Percentiles rank a stretch among this genome's conserved stretches.
These are phyloP conservation scores for Emmonsiellopsis sp. DNA, from an alignment of 2,329 filamentous ascomycete genomes.

Conservation along the genomic window DNA sequence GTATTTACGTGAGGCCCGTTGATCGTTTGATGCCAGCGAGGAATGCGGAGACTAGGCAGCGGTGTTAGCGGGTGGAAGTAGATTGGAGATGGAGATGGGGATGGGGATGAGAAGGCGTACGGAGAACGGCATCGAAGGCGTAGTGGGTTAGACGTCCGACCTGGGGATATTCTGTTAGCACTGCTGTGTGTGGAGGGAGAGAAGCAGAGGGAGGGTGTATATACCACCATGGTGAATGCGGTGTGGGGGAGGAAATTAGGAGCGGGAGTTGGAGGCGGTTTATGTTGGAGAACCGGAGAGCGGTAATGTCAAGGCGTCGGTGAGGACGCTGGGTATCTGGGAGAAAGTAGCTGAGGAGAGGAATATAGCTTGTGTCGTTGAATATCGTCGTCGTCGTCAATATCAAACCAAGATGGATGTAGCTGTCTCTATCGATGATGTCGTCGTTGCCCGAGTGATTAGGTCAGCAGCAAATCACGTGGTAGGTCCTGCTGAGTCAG, in stretches of 20 bases:
- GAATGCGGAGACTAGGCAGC: slow-evolving; percentile 71
- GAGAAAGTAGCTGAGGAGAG: too few relatives aligned
- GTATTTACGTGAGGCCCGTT: slow-evolving; percentile 89
- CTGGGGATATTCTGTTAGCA: slow-evolving; percentile 62
- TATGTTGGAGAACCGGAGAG: neutral
- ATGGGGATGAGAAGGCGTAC: slow-evolving; percentile 43
- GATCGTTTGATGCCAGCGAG: slow-evolving; percentile 95
- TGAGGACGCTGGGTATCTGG: too few relatives aligned
- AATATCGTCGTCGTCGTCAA: too few relatives aligned
- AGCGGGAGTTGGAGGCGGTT: neutral
- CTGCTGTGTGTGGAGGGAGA: slow-evolving; percentile 21
- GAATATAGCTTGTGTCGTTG: too few relatives aligned
- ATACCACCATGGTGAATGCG: slow-evolving; percentile 31
- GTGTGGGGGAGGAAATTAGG: neutral
- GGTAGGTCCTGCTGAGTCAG: neutral
- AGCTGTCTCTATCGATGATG: too few relatives aligned
- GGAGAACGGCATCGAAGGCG: slow-evolving; percentile 87
- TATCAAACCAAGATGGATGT: too few relatives aligned
- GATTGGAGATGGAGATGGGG: slow-evolving; percentile 2
- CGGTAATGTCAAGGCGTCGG: too few relatives aligned
- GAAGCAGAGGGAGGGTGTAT: slow-evolving; percentile 40
- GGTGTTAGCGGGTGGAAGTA: neutral
- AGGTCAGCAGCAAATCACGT: too few relatives aligned
- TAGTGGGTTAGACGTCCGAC: slow-evolving; percentile 89
- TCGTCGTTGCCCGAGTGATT: too few relatives aligned